Conservation (phyloP, 2,329 filamentous ascomycete species). For the Calonectria honghensis region DNA sequence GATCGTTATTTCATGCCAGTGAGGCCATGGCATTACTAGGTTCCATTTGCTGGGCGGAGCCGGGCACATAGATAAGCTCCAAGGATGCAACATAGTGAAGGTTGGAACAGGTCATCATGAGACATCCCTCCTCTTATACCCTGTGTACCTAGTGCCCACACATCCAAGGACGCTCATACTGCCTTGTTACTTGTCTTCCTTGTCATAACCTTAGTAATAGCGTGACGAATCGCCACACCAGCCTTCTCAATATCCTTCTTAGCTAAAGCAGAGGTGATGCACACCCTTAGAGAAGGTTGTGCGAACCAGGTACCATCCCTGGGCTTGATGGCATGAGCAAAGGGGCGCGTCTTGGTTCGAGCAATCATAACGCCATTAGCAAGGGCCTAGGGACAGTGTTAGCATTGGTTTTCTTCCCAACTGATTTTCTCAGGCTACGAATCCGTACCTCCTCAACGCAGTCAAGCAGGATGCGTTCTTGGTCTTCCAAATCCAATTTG, state of each 20-base stretch:
- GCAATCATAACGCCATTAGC: conserved; percentile 93
- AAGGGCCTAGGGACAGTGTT: conserved; percentile 75
- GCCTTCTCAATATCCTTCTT: conserved; percentile 98
- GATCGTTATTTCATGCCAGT: conserved; percentile 7
- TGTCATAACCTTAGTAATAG: conserved; percentile 93
- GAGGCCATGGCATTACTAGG: neutral
- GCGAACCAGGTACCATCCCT: conserved; percentile 82
- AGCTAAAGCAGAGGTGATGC: conserved; percentile 88
- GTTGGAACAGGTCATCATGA: neutral
- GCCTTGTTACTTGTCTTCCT: conserved; percentile 71
- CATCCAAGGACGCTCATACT: conserved; percentile 23
- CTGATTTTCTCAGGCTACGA: neutral
- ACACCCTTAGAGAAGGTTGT: conserved; percentile 92
- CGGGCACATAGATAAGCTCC: neutral
- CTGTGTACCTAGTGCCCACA: neutral
- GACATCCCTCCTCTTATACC: neutral
- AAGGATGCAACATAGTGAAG: neutral
- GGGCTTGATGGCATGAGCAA: conserved; percentile 76
- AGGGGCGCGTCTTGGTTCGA: conserved; percentile 86
- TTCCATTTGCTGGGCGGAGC: neutral
- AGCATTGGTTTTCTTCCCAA: conserved; percentile 25
- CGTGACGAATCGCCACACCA: conserved; percentile 89
- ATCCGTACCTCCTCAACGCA: conserved; percentile 92
- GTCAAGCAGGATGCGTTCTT: conserved; percentile 90
- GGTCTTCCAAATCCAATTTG: conserved; percentile 82